Evolutionary conservation across 495 filamentous ascomycete genomes (phyloP).

Genomic region (Hypoxylon subgilvum): DNA sequence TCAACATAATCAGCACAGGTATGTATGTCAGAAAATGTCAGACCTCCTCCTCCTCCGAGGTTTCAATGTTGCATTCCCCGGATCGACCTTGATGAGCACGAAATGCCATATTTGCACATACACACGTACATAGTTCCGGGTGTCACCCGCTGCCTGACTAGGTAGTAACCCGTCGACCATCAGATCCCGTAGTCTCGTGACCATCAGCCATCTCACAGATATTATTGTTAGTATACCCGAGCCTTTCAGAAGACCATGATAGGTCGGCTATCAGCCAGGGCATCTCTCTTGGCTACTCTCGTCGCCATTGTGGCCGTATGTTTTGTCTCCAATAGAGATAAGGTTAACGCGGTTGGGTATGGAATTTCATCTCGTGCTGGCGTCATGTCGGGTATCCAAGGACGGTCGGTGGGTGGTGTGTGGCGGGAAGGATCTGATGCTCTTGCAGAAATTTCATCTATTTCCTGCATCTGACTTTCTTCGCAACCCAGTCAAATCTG

Average conservation of each 20-base stretch:
- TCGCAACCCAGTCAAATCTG: slow-evolving; percentile 7
- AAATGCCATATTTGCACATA: slow-evolving; percentile 5
- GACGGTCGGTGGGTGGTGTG: slow-evolving; percentile 7
- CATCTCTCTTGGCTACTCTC: slow-evolving; percentile 11
- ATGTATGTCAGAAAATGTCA: slow-evolving; percentile 38
- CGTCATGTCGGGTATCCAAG: slow-evolving; percentile 18
- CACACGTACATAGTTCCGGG: slow-evolving; percentile 15
- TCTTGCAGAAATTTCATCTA: slow-evolving; percentile 27
- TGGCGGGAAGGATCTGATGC: slow-evolving; percentile 25
- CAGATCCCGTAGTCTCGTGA: slow-evolving; percentile 19
- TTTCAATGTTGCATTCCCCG: slow-evolving; percentile 36
- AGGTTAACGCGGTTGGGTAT: slow-evolving; percentile 18
- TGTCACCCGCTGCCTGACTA: slow-evolving; percentile 7
- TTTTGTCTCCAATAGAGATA: slow-evolving; percentile 4
- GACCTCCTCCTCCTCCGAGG: slow-evolving; percentile 20
- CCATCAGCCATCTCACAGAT: neutral
- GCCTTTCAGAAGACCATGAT: slow-evolving; percentile 12
- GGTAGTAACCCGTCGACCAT: neutral
- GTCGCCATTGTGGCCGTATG: slow-evolving; percentile 5
- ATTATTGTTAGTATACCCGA: neutral
- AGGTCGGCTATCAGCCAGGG: slow-evolving; percentile 17
- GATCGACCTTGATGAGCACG: slow-evolving; percentile 30
- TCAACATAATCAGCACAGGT: slow-evolving; percentile 31
- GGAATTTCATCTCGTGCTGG: slow-evolving; percentile 16
- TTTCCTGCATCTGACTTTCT: slow-evolving; percentile 19